Conservation (phyloP, 768 basidiomycete genomes). For the Boletus patriciae region DNA sequence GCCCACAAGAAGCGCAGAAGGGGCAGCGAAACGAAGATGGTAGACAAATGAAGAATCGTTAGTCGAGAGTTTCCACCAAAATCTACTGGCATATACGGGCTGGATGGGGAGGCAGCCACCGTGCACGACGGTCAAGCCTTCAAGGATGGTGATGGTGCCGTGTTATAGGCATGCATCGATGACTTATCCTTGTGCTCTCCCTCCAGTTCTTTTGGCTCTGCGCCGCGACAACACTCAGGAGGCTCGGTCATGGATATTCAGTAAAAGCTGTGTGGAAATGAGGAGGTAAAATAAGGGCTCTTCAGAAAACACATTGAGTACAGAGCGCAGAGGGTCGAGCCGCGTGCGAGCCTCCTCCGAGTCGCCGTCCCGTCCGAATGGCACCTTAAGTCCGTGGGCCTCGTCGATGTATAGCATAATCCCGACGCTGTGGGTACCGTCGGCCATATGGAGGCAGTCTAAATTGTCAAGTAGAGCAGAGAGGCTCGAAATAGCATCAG, state of each 20-base stretch:
- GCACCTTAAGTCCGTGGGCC: not conserved
- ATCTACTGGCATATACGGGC: too few relatives aligned
- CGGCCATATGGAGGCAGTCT: not conserved
- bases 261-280: not conserved
- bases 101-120: too few relatives aligned
- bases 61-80: too few relatives aligned
- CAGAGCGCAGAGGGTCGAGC: not conserved
- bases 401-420: not conserved
- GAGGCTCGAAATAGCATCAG: too few relatives aligned
- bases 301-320: not conserved
- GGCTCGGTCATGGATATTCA: not conserved
- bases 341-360: not conserved
- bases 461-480: not conserved
- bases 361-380: not conserved
- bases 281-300: not conserved
- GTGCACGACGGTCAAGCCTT: too few relatives aligned
- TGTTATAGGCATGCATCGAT: too few relatives aligned
- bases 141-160: too few relatives aligned
- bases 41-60: not conserved
- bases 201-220: too few relatives aligned
- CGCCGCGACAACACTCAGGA: too few relatives aligned
- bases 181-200: too few relatives aligned
- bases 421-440: not conserved
- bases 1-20: not conserved
- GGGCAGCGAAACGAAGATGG: not conserved